Percentiles rank a stretch among this genome's conserved stretches.
These are phyloP conservation scores for Torulaspora maleeae DNA, from an alignment of 805 yeast species.

Conservation along the genomic window DNA sequence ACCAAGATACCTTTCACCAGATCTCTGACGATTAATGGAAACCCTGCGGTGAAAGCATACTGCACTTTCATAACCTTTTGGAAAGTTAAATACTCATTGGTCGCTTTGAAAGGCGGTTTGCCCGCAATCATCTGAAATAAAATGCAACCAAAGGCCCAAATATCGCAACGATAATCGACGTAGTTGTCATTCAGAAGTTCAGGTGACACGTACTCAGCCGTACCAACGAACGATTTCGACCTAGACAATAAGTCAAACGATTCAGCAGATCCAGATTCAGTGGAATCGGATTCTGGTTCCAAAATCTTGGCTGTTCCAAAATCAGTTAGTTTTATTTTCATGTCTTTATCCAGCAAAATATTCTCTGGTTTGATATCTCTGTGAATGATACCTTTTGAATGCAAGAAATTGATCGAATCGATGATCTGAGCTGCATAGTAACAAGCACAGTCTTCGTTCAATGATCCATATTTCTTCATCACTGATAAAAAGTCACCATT, in stretches of 20 bases:
- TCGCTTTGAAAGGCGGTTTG: slow-evolving; percentile 78
- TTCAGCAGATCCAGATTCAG: slow-evolving; percentile 37
- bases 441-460: slow-evolving; percentile 62
- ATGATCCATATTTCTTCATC: slow-evolving; percentile 63
- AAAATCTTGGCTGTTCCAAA: slow-evolving; percentile 79
- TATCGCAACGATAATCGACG: slow-evolving; percentile 88
- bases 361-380: slow-evolving; percentile 84
- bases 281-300: slow-evolving; percentile 42
- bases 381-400: slow-evolving; percentile 69
- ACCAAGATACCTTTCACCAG: slow-evolving; percentile 64
- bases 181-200: slow-evolving; percentile 70
- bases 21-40: slow-evolving; percentile 69
- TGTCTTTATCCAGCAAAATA: slow-evolving; percentile 56
- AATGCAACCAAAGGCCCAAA: slow-evolving; percentile 99
- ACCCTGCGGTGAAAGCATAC: slow-evolving; percentile 80
- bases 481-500: slow-evolving; percentile 70
- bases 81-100: slow-evolving; percentile 75
- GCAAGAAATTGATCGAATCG: slow-evolving; percentile 70
- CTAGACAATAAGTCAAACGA: slow-evolving; percentile 60
- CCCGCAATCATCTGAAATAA: slow-evolving; percentile 95
- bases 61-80: slow-evolving; percentile 77
- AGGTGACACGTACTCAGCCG: slow-evolving; percentile 81
- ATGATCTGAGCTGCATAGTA: slow-evolving; percentile 70
- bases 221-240: slow-evolving; percentile 80
- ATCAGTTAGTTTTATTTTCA: slow-evolving; percentile 68